Conservation (phyloP, 1,284 basidiomycete genomes). For the Ceratobasidium sp. region DNA sequence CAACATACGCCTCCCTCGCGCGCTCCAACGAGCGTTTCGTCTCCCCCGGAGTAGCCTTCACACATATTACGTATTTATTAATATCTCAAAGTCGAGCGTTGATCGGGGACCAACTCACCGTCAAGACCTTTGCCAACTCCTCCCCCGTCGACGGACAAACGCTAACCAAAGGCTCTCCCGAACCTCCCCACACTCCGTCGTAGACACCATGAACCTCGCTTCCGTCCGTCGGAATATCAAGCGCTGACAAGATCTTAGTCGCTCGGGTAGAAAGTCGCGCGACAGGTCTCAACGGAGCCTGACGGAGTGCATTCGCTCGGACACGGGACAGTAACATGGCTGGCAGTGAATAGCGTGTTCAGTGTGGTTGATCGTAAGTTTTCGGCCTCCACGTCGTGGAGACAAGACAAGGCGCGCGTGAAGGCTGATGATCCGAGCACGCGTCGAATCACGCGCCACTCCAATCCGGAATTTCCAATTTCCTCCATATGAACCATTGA, state of each 20-base stretch:
- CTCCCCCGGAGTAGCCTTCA: constrained; percentile 75
- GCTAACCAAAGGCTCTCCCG: constrained; percentile 76
- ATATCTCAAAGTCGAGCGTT: not conserved
- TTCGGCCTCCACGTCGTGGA: not conserved
- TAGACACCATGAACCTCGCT: constrained; percentile 76
- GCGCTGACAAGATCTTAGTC: constrained; percentile 70
- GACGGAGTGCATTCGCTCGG: constrained; percentile 23
- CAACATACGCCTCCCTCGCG: constrained; percentile 76
- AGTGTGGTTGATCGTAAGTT: too few relatives aligned
- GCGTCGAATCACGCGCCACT: constrained; percentile 26
- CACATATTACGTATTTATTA: not conserved
- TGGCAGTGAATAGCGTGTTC: not conserved
- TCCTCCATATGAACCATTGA: constrained; percentile 4
- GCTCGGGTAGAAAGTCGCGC: constrained; percentile 60
- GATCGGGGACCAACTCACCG: constrained; percentile 61
- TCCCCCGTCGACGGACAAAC: constrained; percentile 84
- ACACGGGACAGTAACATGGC: constrained; percentile 37
- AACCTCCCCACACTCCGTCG: constrained; percentile 82
- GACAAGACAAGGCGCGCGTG: not conserved
- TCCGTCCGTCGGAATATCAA: constrained; percentile 68
- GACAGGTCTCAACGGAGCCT: constrained; percentile 19
- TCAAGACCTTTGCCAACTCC: constrained; percentile 74
- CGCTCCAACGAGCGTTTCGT: constrained; percentile 73
- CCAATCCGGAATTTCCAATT: too few relatives aligned
- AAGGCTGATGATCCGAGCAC: constrained; percentile 21